Conservation (phyloP, 2,329 filamentous ascomycete genomes). For the Epichloe brachyelytri region DNA sequence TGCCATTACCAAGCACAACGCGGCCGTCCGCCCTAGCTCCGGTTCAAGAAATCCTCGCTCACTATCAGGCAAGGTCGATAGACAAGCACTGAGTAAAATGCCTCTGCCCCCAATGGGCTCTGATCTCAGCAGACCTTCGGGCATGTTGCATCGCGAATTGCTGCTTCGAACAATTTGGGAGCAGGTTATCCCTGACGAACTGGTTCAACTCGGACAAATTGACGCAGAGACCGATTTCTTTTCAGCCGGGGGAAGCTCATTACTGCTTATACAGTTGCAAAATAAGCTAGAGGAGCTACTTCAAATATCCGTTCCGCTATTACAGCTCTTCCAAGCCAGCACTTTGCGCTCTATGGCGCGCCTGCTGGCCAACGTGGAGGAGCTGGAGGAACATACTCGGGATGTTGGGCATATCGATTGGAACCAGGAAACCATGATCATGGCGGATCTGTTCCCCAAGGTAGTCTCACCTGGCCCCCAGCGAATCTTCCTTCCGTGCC, state of each 20-base stretch:
- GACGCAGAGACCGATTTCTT: neutral
- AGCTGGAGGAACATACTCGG: neutral
- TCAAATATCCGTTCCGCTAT: neutral
- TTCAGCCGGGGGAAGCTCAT: neutral
- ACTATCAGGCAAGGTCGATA: neutral
- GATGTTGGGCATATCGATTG: neutral
- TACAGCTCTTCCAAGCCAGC: neutral
- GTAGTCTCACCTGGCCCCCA: neutral
- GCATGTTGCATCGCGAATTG: neutral
- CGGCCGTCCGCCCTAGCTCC: conserved; percentile 1
- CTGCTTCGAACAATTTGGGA: neutral
- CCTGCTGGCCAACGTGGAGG: neutral
- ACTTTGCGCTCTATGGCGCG: neutral
- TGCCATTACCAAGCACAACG: neutral
- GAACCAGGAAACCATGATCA: neutral
- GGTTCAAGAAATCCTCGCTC: neutral
- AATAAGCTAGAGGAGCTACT: neutral
- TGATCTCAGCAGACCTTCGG: neutral
- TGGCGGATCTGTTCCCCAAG: neutral
- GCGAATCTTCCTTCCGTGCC: neutral
- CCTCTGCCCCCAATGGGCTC: neutral
- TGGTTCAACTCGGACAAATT: neutral
- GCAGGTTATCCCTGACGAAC: neutral
- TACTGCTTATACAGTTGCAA: neutral
- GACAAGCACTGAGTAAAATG: neutral